Evolutionary conservation across 1,139 yeast species (phyloP), one percentile per base, ranked within the genome.

Genomic region (Citeromyces hawaiiensis): DNA sequence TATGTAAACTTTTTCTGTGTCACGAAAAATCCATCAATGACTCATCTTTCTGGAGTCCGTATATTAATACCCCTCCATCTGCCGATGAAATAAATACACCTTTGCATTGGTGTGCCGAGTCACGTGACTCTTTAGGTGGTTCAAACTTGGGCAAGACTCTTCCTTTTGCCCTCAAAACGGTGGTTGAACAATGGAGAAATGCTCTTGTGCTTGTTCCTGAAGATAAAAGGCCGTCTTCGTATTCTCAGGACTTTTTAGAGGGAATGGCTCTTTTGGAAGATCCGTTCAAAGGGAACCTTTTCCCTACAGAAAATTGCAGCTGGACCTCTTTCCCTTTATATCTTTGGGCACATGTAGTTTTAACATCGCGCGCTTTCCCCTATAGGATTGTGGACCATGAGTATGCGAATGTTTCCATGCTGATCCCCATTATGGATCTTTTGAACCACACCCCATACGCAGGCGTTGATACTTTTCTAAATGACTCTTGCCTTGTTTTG

Each of bases 341-440:
- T 53, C 52, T 82, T 4, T 87, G 96, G 94, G 76, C 91, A 0
- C 69, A 76, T 40, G 61, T 75, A 42, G 80, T 86, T n/a, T 63
- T 85, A 45, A 73, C 80, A 33, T 83, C 95, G 1, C 66, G 96
- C 44, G 75, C 94, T 0, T 87, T 87, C 51, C 96, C 96, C 36
- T 66, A 72, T 47, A 58, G 73, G 49, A 51, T 82, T 40, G 45
- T 66, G 23, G 45, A 50, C 3, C 36, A 45, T 3, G 41, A 46
- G 36, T 23, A 35, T 13, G 30, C 23, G 9, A 21, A 21, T 17
- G 76, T 76, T 44, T 83, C 83, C 2, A 79, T 87, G 68, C 61
- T 88, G 39, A 56, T 83, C 25, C 97, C 97, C 0, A 55, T 87
- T 6, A 69, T 86, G 18, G 97, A 87, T 52, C 60, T 85, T 14